These are phyloP conservation scores for Amylostereum chailletii DNA, from an alignment of 1,284 basidiomycete species.

Conservation along the genomic window DNA sequence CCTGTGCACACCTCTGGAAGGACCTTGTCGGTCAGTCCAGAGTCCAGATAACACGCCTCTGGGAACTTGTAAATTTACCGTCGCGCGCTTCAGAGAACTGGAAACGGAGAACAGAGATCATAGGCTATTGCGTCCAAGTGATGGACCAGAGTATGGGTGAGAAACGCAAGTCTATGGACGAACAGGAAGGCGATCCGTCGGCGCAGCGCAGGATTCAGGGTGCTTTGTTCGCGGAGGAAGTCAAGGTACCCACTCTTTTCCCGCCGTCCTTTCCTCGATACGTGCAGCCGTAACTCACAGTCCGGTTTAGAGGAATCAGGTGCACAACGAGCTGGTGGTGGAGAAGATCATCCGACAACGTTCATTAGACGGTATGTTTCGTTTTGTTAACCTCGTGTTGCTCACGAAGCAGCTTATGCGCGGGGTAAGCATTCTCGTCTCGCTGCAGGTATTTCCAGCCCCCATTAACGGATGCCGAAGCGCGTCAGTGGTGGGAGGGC, in stretches of 20 bases:
- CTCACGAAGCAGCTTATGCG: background rate
- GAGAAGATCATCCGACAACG: constrained; percentile 76
- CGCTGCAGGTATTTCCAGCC: constrained; percentile 80
- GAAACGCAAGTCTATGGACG: constrained; percentile 42
- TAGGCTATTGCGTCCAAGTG: constrained; percentile 71
- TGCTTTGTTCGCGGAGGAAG: constrained; percentile 61
- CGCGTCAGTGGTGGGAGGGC: constrained; percentile 64
- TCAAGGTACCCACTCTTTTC: constrained; percentile 46
- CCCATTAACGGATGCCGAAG: constrained; percentile 50
- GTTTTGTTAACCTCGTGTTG: background rate
- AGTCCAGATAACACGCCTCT: too few species aligned
- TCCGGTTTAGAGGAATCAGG: constrained; percentile 56
- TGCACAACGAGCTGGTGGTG: constrained; percentile 71
- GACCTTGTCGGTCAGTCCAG: constrained; percentile 68
- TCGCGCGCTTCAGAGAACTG: constrained; percentile 55
- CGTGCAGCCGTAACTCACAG: too few species aligned
- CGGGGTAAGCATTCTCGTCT: constrained; percentile 60
- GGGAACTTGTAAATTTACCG: too few species aligned
- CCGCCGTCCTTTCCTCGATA: too few species aligned
- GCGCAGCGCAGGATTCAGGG: constrained; percentile 42
- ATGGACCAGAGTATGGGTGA: constrained; percentile 59
- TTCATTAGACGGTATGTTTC: constrained; percentile 63
- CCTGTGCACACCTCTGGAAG: constrained; percentile 74
- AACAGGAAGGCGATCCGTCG: constrained; percentile 33
- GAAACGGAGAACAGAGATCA: constrained; percentile 70